Conservation (phyloP, 805 yeast species). For the Schwanniomyces pseudopolymorphus region DNA sequence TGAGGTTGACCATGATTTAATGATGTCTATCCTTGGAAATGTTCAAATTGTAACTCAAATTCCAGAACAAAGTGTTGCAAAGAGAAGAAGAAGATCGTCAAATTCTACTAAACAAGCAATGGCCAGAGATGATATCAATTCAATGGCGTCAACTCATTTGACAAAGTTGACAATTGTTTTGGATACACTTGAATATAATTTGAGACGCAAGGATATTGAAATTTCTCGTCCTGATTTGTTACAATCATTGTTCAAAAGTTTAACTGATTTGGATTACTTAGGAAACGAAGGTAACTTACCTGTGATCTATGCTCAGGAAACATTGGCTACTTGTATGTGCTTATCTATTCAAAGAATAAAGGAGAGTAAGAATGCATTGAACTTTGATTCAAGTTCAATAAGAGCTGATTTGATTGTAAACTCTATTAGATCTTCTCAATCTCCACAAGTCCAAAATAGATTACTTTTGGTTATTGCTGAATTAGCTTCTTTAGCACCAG, state of each 20-base stretch:
- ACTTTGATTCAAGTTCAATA: slow-evolving; percentile 61
- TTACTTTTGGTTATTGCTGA: slow-evolving; percentile 81
- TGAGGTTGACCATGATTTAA: slow-evolving; percentile 53
- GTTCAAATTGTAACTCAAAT: slow-evolving; percentile 53
- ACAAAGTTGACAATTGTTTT: slow-evolving; percentile 74
- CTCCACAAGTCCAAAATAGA: slow-evolving; percentile 94
- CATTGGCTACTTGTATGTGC: slow-evolving; percentile 82
- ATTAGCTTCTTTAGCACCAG: slow-evolving; percentile 86
- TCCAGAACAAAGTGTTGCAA: slow-evolving; percentile 55
- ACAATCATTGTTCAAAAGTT: slow-evolving; percentile 54
- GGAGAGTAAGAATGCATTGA: slow-evolving; percentile 19
- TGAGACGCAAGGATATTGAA: slow-evolving; percentile 30
- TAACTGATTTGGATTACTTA: slow-evolving; percentile 76
- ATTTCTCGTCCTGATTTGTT: slow-evolving; percentile 47
- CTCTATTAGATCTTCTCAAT: slow-evolving; percentile 81
- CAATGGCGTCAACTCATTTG: slow-evolving; percentile 75
- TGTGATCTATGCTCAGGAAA: slow-evolving; percentile 86
- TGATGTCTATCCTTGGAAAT: slow-evolving; percentile 57
- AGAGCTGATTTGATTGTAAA: slow-evolving; percentile 91
- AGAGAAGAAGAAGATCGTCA: slow-evolving; percentile 81
- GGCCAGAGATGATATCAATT: slow-evolving; percentile 66
- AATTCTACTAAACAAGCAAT: slow-evolving; percentile 74
- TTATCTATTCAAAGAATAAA: slow-evolving; percentile 61
- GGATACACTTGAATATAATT: slow-evolving; percentile 67
- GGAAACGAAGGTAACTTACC: slow-evolving; percentile 92